A percentile compares a stretch with the other conserved stretches of the same genome.
phyloP scores from a whole-genome alignment of 1,139 yeast genomes.

The Saccharomyces uvarum region DNA sequence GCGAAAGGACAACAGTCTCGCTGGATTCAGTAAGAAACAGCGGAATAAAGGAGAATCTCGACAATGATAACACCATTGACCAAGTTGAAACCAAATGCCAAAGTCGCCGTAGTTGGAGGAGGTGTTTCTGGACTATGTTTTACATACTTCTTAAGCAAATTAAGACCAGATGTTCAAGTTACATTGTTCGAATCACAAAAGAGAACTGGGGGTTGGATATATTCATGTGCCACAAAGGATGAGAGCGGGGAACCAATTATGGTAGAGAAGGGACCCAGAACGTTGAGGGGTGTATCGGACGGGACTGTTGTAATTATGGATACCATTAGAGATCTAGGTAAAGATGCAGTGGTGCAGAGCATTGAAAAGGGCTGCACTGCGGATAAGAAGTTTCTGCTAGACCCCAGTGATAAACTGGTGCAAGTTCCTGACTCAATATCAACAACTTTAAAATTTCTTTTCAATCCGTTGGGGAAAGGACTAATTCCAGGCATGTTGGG shows the following conservation, averaged over 20 bases:
- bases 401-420: constrained; percentile 35
- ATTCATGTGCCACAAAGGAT: constrained; percentile 36
- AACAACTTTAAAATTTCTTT: constrained; percentile 38
- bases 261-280: constrained; percentile 70
- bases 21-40: not conserved
- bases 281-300: constrained; percentile 60
- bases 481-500: constrained; percentile 31
- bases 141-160: constrained; percentile 60
- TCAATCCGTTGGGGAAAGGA: constrained; percentile 41
- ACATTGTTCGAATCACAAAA: constrained; percentile 50
- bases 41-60: not conserved
- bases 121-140: constrained; percentile 82
- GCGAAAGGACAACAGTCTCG: not conserved
- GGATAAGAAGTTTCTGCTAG: constrained; percentile 53
- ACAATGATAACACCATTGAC: constrained; percentile 4
- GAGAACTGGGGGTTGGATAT: constrained; percentile 76
- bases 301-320: constrained; percentile 60
- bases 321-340: constrained; percentile 41
- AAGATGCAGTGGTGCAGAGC: constrained; percentile 40
- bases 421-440: constrained; percentile 42
- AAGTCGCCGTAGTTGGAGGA: constrained; percentile 68
- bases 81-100: constrained; percentile 32
- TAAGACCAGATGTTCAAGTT: constrained; percentile 66
- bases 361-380: constrained; percentile 46
- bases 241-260: constrained; percentile 27